phyloP scores from a whole-genome alignment of 345 rosid species.

The Brassica carinata region DNA sequence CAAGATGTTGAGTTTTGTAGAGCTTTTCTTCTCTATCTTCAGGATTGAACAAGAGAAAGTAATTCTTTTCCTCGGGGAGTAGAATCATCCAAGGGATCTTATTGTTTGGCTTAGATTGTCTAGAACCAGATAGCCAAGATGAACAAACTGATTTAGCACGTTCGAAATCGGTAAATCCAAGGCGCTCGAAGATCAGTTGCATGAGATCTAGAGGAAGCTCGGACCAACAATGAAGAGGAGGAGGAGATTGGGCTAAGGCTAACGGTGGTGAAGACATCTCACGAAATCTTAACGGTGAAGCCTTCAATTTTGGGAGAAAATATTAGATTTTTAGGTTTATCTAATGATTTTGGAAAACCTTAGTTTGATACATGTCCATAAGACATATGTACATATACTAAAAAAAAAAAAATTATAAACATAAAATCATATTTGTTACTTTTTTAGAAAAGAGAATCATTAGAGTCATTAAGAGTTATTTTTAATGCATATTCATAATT shows the following conservation, averaged over 20 bases:
- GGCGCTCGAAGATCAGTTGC: not conserved
- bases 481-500: no score
- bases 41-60: slow-evolving; percentile 1
- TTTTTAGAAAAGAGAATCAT: not conserved
- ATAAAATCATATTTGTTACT: not conserved
- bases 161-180: slow-evolving; percentile 3
- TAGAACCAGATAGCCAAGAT: not conserved
- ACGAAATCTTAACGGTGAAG: not conserved
- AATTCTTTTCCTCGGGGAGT: not conserved
- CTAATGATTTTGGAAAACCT: no score
- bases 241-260: not conserved
- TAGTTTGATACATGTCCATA: not conserved
- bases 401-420: not conserved
- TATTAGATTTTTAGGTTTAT: not conserved
- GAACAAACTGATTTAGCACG: not conserved
- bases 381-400: not conserved
- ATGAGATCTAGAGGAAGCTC: not conserved
- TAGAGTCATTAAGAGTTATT: no score
- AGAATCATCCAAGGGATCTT: slow-evolving; percentile 7
- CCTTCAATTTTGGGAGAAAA: not conserved
- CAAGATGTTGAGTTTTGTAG: not conserved
- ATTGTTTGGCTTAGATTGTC: not conserved
- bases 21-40: not conserved
- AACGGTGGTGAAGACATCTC: not conserved
- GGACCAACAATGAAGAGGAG: not conserved